Conservation (phyloP, 2,329 filamentous ascomycete species). For the Aschersonia sp. region DNA sequence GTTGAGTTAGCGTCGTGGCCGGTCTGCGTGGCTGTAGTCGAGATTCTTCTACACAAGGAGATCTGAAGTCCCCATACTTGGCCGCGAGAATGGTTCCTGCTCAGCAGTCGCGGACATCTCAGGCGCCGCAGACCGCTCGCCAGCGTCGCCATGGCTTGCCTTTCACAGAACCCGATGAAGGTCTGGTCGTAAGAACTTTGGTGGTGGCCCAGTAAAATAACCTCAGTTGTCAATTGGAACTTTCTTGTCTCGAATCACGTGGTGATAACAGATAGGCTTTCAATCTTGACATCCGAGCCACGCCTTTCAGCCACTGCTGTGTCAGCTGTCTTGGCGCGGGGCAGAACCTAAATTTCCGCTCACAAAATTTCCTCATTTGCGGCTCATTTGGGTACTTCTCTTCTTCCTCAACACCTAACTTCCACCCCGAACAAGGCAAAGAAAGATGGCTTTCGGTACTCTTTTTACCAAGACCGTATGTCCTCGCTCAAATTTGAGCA, state of each 20-base stretch:
- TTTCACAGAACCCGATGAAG: not conserved
- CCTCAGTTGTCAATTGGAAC: not conserved
- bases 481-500: slow-evolving; percentile 7
- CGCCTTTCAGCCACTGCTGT: not conserved
- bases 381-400: slow-evolving; percentile 6
- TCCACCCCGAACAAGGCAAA: slow-evolving; percentile 5
- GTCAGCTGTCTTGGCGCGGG: slow-evolving; percentile 15
- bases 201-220: no score
- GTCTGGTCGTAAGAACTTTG: not conserved
- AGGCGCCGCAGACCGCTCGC: slow-evolving; percentile 20
- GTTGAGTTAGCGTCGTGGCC: slow-evolving; percentile 6
- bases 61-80: slow-evolving; percentile 9
- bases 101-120: slow-evolving; percentile 17
- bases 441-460: slow-evolving; percentile 93
- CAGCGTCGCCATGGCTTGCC: slow-evolving; percentile 18
- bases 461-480: slow-evolving; percentile 75
- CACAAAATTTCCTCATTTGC: slow-evolving; percentile 18
- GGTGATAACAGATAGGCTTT: slow-evolving; percentile 7
- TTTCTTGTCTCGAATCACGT: slow-evolving; percentile 7
- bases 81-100: slow-evolving; percentile 15
- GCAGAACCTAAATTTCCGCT: slow-evolving; percentile 14
- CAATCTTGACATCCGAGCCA: no score
- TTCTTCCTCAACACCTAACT: slow-evolving; percentile 5
- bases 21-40: slow-evolving; percentile 8
- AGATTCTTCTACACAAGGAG: slow-evolving; percentile 13